Percentiles rank a stretch among this genome's conserved stretches.
Evolutionary conservation across 2,329 filamentous ascomycete species (phyloP).

Genomic region (Chrysoporthe deuterocubensis): DNA sequence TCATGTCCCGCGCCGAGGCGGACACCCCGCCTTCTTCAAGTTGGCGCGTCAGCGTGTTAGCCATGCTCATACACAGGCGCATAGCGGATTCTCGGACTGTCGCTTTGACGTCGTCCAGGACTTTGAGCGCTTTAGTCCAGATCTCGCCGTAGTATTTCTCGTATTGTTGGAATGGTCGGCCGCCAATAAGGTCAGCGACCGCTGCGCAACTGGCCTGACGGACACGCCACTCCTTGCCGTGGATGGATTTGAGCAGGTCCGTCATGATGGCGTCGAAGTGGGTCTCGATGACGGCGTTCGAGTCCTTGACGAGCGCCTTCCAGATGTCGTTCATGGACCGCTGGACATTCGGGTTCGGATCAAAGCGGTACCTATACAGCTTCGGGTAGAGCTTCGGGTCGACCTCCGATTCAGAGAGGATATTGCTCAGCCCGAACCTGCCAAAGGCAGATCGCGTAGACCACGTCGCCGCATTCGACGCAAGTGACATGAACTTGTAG

Average conservation of each 20-base stretch:
- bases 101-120: constrained; percentile 94
- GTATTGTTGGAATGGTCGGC: constrained; percentile 75
- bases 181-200: constrained; percentile 84
- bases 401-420: constrained; percentile 83
- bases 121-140: constrained; percentile 84
- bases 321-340: constrained; percentile 98
- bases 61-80: constrained; percentile 80
- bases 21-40: constrained; percentile 77
- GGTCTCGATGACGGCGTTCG: constrained; percentile 72
- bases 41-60: constrained; percentile 82
- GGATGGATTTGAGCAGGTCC: constrained; percentile 82
- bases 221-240: constrained; percentile 92
- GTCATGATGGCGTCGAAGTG: constrained; percentile 90
- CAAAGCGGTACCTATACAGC: constrained; percentile 91
- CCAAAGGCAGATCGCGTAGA: constrained; percentile 96
- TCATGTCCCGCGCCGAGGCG: constrained; percentile 75
- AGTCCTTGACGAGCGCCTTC: constrained; percentile 92
- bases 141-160: constrained; percentile 84
- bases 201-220: constrained; percentile 91
- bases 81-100: constrained; percentile 83
- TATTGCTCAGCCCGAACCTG: constrained; percentile 87
- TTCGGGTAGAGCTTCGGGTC: constrained; percentile 97
- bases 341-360: constrained; percentile 91
- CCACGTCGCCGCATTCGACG: constrained; percentile 95
- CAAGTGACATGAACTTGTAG: constrained; percentile 98